Conservation (phyloP, 306 rosid genomes). For the Chamaecrista fasciculata region DNA sequence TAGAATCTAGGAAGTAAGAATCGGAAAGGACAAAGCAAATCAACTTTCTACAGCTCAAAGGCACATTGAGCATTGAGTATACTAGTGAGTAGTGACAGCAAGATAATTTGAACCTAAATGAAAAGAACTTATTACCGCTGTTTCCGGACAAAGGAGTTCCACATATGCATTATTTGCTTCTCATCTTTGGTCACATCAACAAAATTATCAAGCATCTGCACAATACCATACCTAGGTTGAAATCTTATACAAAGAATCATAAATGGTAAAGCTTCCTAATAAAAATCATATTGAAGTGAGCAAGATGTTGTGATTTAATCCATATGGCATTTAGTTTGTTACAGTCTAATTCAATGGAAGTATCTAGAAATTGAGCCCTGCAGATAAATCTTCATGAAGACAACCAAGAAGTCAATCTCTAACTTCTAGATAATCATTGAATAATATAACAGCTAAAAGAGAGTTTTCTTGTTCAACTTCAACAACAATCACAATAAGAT, state of each 20-base stretch:
- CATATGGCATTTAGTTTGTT: not conserved
- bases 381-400: not conserved
- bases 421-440: slow-evolving; percentile 6
- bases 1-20: slow-evolving; percentile 19
- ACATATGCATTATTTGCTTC: slow-evolving; percentile 72
- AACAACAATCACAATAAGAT: not conserved
- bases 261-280: not conserved
- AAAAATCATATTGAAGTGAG: not conserved
- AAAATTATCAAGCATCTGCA: slow-evolving; percentile 75
- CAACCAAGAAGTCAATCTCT: slow-evolving; percentile 1
- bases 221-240: not conserved
- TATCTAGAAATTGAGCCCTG: not conserved
- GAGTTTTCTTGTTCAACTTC: slow-evolving; percentile 17
- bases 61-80: not conserved
- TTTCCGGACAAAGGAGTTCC: slow-evolving; percentile 72
- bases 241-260: not conserved
- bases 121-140: slow-evolving; percentile 51
- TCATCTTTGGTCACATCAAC: slow-evolving; percentile 51
- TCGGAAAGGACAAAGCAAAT: slow-evolving; percentile 22
- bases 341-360: not conserved
- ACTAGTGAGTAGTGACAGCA: not conserved
- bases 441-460: slow-evolving; percentile 4
- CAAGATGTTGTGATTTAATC: not conserved
- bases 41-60: slow-evolving; percentile 22
- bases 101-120: slow-evolving; percentile 11